Evolutionary conservation across 495 filamentous ascomycete genomes (phyloP), one percentile per base, ranked within the genome.

Genomic region (Neurospora sp.): DNA sequence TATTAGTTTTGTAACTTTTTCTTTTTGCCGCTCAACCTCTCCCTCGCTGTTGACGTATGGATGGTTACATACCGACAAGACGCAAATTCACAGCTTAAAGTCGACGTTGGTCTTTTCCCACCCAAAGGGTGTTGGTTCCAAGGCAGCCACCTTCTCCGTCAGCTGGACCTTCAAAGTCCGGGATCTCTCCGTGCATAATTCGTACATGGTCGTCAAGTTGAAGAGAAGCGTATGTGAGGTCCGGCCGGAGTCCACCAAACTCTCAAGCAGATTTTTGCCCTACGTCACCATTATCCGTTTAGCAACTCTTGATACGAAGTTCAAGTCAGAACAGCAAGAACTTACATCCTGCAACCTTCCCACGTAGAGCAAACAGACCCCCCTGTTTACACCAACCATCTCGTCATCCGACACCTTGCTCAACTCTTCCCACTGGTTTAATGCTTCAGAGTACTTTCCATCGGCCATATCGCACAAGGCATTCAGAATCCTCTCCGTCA

Each of bases 181-280:
- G n/a, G 91, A 85, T 73, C 86, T 86, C 72, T 98, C 94, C 2
- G 91, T 93, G 76, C 92, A 95, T 6, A 99, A 88, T 80, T 99
- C 96, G 78, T 97, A 99, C 75, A 97, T 87, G 0, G 96, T 98
- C 18, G 89, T 87, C 9, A 99, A 83, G 78, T 99, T 99, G 81
- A 98, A 99, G 2, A 93, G 86, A 20, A 96, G 79, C 9, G 91
- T 91, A 61, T 89, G 87, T 74, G 94, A 96, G 0, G 88, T 87
- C 27, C 88, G 82, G 8, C 88, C 87, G 1, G 83, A 76, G 7
- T 88, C 86, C 9, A 93, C 81, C 27, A 95, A 81, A 0, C 82
- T 80, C 75, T 94, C 91, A 2, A 97, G 82, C 6, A 91, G 76
- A 9, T 81, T 76, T 31, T 88, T 87, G 5, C 90, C 88, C 90